A percentile compares a stretch with the other conserved stretches of the same genome.
Evolutionary conservation across 2,329 filamentous ascomycete genomes (phyloP).

Genomic region (Aspergillus alliaceus): DNA sequence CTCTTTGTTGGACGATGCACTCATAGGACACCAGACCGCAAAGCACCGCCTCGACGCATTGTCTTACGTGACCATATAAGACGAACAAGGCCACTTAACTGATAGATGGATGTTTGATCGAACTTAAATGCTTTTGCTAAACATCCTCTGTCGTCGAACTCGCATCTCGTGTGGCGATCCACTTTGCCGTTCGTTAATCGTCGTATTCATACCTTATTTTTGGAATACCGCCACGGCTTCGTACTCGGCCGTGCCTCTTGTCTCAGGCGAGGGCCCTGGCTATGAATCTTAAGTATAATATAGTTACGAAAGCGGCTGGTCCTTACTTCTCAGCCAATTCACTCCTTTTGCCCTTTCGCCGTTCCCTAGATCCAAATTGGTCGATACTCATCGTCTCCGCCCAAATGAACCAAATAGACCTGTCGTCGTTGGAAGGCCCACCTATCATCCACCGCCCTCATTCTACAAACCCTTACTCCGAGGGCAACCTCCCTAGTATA

Average conservation of each 20-base stretch:
- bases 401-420: slow-evolving; percentile 23
- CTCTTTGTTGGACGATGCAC: background rate
- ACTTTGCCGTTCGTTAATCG: slow-evolving; percentile 6
- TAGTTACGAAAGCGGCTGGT: background rate
- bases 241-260: slow-evolving; percentile 11
- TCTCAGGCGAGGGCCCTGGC: background rate
- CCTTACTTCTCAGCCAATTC: background rate
- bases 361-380: background rate
- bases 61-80: background rate
- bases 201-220: slow-evolving; percentile 20
- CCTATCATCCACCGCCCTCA: slow-evolving; percentile 23
- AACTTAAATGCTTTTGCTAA: background rate
- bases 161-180: slow-evolving; percentile 7
- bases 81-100: background rate
- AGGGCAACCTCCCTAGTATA: slow-evolving; percentile 10
- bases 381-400: background rate
- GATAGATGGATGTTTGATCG: background rate
- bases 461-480: background rate
- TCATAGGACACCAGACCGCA: background rate
- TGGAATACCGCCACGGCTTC: slow-evolving; percentile 12
- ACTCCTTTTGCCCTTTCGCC: background rate
- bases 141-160: background rate
- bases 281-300: background rate
- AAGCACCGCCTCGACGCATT: slow-evolving; percentile 3
- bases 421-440: slow-evolving; percentile 38